Conservation (phyloP, 2,329 filamentous ascomycete genomes). For the Phialophora expanda region DNA sequence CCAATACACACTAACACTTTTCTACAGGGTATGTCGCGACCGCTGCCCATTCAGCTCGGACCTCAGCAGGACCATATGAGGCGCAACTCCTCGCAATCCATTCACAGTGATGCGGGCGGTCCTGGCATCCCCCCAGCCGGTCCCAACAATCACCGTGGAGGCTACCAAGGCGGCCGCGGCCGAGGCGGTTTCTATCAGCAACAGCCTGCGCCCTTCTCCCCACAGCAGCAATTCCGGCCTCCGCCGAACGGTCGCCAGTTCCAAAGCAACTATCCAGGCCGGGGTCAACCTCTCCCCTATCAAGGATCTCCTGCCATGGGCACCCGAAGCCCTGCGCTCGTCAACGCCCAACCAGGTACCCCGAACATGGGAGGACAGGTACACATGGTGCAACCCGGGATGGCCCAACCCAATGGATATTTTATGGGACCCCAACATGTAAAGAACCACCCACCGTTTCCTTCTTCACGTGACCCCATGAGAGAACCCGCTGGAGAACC, state of each 20-base stretch:
- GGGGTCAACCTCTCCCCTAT: slow-evolving; percentile 54
- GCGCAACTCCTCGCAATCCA: slow-evolving; percentile 83
- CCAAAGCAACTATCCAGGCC: slow-evolving; percentile 54
- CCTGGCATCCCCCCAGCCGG: slow-evolving; percentile 57
- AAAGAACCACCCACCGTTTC: slow-evolving; percentile 54
- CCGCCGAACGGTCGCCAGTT: slow-evolving; percentile 58
- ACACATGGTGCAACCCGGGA: slow-evolving; percentile 66
- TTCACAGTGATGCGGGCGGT: slow-evolving; percentile 73
- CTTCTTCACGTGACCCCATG: slow-evolving; percentile 42
- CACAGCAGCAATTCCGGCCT: slow-evolving; percentile 58
- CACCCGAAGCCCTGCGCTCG: slow-evolving; percentile 68
- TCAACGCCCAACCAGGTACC: slow-evolving; percentile 69
- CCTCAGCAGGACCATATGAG: slow-evolving; percentile 76
- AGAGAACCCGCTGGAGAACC: slow-evolving; percentile 28
- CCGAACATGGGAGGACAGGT: slow-evolving; percentile 70
- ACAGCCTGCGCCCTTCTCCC: slow-evolving; percentile 58
- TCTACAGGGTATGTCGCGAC: slow-evolving; percentile 66
- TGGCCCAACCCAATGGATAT: slow-evolving; percentile 64
- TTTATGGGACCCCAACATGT: slow-evolving; percentile 66
- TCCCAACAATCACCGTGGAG: slow-evolving; percentile 56
- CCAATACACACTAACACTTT: slow-evolving; percentile 17
- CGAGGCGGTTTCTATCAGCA: slow-evolving; percentile 60
- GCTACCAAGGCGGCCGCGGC: slow-evolving; percentile 59
- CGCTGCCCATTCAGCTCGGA: slow-evolving; percentile 65
- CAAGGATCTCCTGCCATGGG: slow-evolving; percentile 70